Conservation (phyloP, 2,329 filamentous ascomycete species). For the Pestalotiopsis fici region DNA sequence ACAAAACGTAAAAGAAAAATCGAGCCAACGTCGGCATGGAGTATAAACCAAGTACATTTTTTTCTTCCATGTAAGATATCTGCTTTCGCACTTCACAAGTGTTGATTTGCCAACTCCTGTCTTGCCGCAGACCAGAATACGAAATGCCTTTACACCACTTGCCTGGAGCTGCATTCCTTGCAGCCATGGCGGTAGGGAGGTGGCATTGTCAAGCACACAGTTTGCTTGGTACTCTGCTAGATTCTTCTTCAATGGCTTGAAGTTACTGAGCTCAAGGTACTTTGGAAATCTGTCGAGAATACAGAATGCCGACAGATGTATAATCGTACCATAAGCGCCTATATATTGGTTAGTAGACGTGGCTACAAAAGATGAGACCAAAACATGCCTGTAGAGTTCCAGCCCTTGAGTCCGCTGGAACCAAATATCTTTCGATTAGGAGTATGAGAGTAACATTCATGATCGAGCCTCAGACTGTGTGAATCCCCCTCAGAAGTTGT, state of each 20-base stretch:
- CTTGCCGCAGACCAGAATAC: conserved; percentile 27
- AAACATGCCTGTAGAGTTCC: neutral
- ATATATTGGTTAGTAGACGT: neutral
- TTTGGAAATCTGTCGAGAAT: conserved; percentile 13
- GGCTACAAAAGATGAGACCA: neutral
- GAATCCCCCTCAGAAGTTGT: neutral
- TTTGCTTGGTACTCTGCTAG: neutral
- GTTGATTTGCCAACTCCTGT: conserved; percentile 28
- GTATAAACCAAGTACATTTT: too few relatives aligned
- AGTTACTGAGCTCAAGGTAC: neutral
- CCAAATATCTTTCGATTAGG: neutral
- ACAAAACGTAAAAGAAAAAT: too few relatives aligned
- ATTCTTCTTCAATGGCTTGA: neutral
- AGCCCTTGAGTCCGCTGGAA: neutral
- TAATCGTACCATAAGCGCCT: conserved; percentile 21
- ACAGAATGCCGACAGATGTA: conserved; percentile 23
- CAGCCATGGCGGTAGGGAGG: neutral
- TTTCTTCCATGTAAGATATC: too few relatives aligned
- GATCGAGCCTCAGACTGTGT: neutral
- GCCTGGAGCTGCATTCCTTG: conserved; percentile 3
- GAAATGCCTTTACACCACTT: conserved; percentile 2
- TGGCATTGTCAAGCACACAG: neutral
- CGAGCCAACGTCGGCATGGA: too few relatives aligned
- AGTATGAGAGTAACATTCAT: neutral
- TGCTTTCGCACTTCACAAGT: too few relatives aligned